Percentiles rank a stretch among this genome's conserved stretches.
Evolutionary conservation across 2,329 filamentous ascomycete genomes (phyloP).

Genomic region (Colletotrichum siamense): DNA sequence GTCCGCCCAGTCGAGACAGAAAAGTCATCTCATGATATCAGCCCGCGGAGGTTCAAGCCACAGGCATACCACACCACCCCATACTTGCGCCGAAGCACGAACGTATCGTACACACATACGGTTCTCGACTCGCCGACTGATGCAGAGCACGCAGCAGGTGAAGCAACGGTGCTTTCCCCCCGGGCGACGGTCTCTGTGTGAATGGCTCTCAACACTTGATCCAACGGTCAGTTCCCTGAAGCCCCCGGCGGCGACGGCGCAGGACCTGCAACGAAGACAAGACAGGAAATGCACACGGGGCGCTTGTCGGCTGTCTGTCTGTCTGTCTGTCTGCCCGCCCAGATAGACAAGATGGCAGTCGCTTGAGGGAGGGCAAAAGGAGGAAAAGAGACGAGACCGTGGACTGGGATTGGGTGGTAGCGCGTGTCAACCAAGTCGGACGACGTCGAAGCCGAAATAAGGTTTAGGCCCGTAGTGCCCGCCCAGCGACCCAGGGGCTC

Average conservation of each 20-base stretch:
- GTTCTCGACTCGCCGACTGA: not conserved
- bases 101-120: not conserved
- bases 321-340: not conserved
- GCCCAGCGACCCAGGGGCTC: not conserved
- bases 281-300: not conserved
- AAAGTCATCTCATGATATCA: slow-evolving; percentile 14
- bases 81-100: not conserved
- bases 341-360: not conserved
- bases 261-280: not conserved
- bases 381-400: not conserved
- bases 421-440: slow-evolving; percentile 26
- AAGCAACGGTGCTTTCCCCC: not conserved
- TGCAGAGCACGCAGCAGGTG: not conserved
- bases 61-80: not conserved
- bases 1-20: not conserved
- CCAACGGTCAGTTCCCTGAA: not conserved
- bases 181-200: not conserved
- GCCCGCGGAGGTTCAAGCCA: not conserved
- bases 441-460: slow-evolving; percentile 39
- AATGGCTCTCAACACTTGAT: not conserved
- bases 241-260: not conserved
- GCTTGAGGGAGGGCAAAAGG: not conserved
- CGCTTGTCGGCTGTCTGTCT: not conserved
- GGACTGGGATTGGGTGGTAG: slow-evolving; percentile 3
- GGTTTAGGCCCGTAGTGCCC: slow-evolving; percentile 27